Evolutionary conservation across 2,329 filamentous ascomycete species (phyloP).

Genomic region (Hypoxylon sp.): DNA sequence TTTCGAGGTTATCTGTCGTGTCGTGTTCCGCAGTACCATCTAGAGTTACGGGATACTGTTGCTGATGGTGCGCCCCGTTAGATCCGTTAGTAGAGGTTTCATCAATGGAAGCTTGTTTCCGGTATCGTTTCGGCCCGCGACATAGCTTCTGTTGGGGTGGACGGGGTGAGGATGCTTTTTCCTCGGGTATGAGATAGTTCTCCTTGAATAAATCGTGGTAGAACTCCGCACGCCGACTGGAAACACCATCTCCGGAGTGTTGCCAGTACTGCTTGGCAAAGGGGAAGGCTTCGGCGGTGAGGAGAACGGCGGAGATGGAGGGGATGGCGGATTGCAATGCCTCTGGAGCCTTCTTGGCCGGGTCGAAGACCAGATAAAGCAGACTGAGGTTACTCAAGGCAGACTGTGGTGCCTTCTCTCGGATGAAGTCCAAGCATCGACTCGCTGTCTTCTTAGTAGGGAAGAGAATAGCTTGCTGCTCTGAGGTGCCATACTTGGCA

Average conservation of each 20-base stretch:
- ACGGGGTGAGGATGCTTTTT: slow-evolving; percentile 39
- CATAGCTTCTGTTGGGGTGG: slow-evolving; percentile 50
- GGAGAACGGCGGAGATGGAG: slow-evolving; percentile 75
- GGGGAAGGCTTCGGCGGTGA: slow-evolving; percentile 70
- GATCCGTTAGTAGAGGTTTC: slow-evolving; percentile 37
- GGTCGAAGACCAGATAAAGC: slow-evolving; percentile 71
- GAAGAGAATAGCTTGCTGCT: slow-evolving; percentile 82
- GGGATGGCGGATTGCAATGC: slow-evolving; percentile 65
- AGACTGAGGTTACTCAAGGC: slow-evolving; percentile 59
- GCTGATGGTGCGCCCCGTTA: slow-evolving; percentile 33
- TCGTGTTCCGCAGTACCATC: slow-evolving; percentile 37
- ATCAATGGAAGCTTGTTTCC: slow-evolving; percentile 61
- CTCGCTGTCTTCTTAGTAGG: slow-evolving; percentile 74
- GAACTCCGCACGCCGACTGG: slow-evolving; percentile 90
- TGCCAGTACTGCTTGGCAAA: slow-evolving; percentile 97
- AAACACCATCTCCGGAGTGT: slow-evolving; percentile 91
- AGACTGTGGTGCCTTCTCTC: slow-evolving; percentile 63
- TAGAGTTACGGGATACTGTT: slow-evolving; percentile 25
- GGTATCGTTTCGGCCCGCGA: slow-evolving; percentile 84
- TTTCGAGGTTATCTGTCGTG: slow-evolving; percentile 65
- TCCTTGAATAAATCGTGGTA: slow-evolving; percentile 79
- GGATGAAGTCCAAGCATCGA: slow-evolving; percentile 79
- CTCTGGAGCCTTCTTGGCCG: slow-evolving; percentile 59
- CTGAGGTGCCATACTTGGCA: slow-evolving; percentile 66
- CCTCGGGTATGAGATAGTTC: slow-evolving; percentile 60